These are phyloP conservation scores for Alopecurus myosuroides DNA, from an alignment of 176 grass and related monocot genomes.

Conservation along the genomic window DNA sequence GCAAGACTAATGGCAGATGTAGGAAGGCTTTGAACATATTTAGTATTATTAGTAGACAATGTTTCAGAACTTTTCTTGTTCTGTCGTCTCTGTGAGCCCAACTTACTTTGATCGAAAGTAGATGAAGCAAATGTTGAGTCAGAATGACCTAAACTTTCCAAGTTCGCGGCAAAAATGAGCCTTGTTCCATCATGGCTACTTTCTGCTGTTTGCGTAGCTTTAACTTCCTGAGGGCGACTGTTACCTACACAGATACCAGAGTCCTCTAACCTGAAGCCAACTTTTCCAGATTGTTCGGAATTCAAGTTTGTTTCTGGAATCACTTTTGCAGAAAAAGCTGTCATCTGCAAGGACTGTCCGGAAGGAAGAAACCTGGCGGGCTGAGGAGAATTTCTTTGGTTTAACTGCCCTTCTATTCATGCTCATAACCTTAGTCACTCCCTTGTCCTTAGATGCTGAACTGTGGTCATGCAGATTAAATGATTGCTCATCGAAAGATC, in stretches of 20 bases:
- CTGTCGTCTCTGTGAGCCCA: slow-evolving; percentile 25
- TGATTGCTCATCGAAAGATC: slow-evolving; percentile 29
- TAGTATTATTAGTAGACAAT: slow-evolving; percentile 38
- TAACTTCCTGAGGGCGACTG: background rate
- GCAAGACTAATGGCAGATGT: slow-evolving; percentile 22
- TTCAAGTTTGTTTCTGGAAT: slow-evolving; percentile 8
- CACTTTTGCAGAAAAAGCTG: background rate
- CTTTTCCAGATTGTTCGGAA: slow-evolving; percentile 18
- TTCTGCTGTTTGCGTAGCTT: slow-evolving; percentile 16
- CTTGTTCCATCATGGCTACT: slow-evolving; percentile 15
- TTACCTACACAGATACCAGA: slow-evolving; percentile 6
- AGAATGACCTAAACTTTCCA: slow-evolving; percentile 17
- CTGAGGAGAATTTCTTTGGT: slow-evolving; percentile 28
- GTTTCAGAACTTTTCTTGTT: slow-evolving; percentile 42
- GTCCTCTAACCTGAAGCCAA: slow-evolving; percentile 16
- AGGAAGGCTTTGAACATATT: slow-evolving; percentile 8
- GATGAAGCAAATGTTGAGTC: slow-evolving; percentile 45
- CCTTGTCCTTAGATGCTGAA: slow-evolving; percentile 28
- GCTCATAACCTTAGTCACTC: slow-evolving; percentile 34
- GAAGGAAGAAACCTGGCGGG: slow-evolving; percentile 4
- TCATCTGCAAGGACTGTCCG: slow-evolving; percentile 2
- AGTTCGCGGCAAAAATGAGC: slow-evolving; percentile 23
- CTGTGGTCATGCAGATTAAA: slow-evolving; percentile 16
- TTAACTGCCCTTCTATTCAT: slow-evolving; percentile 33
- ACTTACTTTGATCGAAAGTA: slow-evolving; percentile 27